Evolutionary conservation across 768 basidiomycete genomes (phyloP).

Genomic region (Cyclocybe aegerita): DNA sequence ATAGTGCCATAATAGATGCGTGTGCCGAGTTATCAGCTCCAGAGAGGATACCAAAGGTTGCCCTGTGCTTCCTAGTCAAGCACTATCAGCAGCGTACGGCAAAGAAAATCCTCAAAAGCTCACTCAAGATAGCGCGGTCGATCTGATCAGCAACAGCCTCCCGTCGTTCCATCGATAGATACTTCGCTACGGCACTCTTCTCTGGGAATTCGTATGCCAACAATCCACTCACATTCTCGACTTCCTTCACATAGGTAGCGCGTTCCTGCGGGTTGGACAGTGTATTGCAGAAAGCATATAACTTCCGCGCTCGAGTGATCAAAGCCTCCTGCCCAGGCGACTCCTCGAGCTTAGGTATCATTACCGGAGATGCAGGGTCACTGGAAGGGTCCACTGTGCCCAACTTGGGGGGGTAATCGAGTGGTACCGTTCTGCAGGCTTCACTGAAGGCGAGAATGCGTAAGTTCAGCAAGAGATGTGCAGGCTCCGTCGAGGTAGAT

Average conservation of each 20-base stretch:
- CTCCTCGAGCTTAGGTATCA: background rate
- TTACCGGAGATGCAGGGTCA: constrained; percentile 9
- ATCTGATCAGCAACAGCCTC: constrained; percentile 87
- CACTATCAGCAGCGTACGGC: background rate
- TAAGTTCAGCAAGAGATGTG: constrained; percentile 79
- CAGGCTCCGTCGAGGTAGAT: constrained; percentile 68
- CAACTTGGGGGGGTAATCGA: constrained; percentile 38
- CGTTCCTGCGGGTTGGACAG: constrained; percentile 58
- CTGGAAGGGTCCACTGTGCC: constrained; percentile 11
- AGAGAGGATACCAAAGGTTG: constrained; percentile 56
- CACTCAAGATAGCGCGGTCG: constrained; percentile 82
- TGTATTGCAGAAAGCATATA: constrained; percentile 60
- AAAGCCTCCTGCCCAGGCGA: constrained; percentile 40
- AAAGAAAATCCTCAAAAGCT: constrained; percentile 26
- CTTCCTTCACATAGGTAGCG: constrained; percentile 63
- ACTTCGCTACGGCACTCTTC: constrained; percentile 70
- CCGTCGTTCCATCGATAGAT: constrained; percentile 74
- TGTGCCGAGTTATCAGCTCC: constrained; percentile 67
- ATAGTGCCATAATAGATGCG: constrained; percentile 56
- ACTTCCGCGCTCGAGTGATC: constrained; percentile 60
- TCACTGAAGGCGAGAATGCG: constrained; percentile 89
- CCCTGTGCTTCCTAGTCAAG: constrained; percentile 45
- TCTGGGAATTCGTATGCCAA: constrained; percentile 85
- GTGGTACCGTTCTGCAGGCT: constrained; percentile 70
- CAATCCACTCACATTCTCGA: constrained; percentile 72